Base-by-base conservation (phyloP, 2,329 filamentous ascomycete species). In the Fusarium sacchari region DNA sequence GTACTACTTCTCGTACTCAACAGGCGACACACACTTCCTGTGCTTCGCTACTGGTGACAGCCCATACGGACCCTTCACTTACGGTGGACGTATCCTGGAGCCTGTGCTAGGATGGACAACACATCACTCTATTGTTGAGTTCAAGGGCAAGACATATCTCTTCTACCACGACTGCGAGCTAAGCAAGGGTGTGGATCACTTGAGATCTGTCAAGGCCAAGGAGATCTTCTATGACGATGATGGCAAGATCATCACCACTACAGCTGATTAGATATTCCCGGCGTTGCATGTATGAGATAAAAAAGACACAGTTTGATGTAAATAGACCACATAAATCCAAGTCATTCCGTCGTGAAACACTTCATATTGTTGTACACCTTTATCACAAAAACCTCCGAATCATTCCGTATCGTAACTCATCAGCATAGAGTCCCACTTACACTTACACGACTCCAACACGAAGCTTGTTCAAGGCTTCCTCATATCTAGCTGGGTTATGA, bases 51-150 rank as follows among this genome's bases (percentile, higher is more conserved):
- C 87, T 6, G 88, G 91, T 0, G 84, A 88, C 10, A 90, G 82
- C 64, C 93, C 93, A 1, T 82, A 89, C 17, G 93, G 93, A 0
- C 93, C 93, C 0, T 95, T 95, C 76, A 92, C 89, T 3, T 95
- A 94, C 71, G 87, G 85, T 1, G 93, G 93, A 0, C 84, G 89
- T 52, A 92, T 95, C 61, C 80, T 95, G 55, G 92, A 94, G 84
- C 93, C 93, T 0, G 93, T 95, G 10, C 81, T 93, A 32, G 93
- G 93, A 3, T 95, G 93, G 93, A 95, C 93, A 47, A 95, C 93
- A 61, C 93, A 95, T 82, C 93, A 95, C 80, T 93, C 90, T 7
- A 92, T 95, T 74, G 91, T 92, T 15, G 92, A 94, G 84, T 94
- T 93, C 78, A 80, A 89, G 81, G 91, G 88, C 8, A 88, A 87